Conservation (phyloP, 2,329 filamentous ascomycete species). For the Aureobasidium sp. region DNA sequence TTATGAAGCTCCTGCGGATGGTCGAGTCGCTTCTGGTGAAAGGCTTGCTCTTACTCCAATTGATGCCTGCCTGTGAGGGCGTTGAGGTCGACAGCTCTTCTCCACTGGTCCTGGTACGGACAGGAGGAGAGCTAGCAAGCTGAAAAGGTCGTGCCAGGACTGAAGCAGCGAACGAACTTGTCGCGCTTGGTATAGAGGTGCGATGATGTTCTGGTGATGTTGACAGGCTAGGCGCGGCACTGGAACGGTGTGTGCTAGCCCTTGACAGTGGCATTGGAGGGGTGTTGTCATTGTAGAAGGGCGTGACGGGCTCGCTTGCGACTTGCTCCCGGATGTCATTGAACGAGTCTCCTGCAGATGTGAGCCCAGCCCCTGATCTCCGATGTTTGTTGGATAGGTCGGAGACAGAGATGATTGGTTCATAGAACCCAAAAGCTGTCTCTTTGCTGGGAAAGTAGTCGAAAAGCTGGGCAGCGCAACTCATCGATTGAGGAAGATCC, state of each 20-base stretch:
- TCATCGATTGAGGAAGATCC: conserved; percentile 8
- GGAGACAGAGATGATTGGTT: conserved; percentile 29
- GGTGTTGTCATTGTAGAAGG: conserved; percentile 47
- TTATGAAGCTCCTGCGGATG: conserved; percentile 20
- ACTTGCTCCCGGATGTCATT: conserved; percentile 43
- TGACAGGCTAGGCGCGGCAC: conserved; percentile 36
- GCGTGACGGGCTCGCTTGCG: conserved; percentile 41
- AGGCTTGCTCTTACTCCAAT: conserved; percentile 37
- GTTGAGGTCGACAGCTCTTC: conserved; percentile 36
- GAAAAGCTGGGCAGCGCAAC: background rate
- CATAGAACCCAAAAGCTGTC: conserved; percentile 38
- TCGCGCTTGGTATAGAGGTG: conserved; percentile 29
- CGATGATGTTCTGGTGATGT: conserved; percentile 37
- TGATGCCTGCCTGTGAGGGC: conserved; percentile 35
- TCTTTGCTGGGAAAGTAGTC: conserved; percentile 11
- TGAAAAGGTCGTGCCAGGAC: conserved; percentile 35
- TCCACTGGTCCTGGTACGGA: conserved; percentile 28
- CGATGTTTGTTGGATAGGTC: background rate
- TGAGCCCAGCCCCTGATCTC: conserved; percentile 37
- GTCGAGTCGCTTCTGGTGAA: conserved; percentile 27
- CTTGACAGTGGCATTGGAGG: conserved; percentile 41
- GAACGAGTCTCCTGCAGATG: conserved; percentile 36
- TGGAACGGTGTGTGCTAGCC: conserved; percentile 32
- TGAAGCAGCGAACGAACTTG: conserved; percentile 35
- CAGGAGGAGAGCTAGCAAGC: conserved; percentile 33